Evolutionary conservation across 169 alveolate genomes (phyloP).

Genomic region (Blepharisma undulans): DNA sequence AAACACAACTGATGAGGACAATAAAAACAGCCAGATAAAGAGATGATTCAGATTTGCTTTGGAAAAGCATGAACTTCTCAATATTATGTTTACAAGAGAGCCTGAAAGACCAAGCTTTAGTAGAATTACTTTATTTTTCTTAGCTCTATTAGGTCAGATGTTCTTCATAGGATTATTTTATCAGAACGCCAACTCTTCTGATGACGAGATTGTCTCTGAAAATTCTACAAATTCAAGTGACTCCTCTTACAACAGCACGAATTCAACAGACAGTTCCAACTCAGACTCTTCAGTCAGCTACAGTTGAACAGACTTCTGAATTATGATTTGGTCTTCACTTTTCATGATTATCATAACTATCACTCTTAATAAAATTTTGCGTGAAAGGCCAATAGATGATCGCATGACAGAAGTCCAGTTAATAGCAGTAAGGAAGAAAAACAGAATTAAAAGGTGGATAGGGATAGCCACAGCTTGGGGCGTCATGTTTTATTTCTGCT

Average conservation of each 20-base stretch:
- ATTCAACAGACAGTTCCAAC: no score
- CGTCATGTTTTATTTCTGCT: background rate
- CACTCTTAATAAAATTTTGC: background rate
- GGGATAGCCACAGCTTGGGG: background rate
- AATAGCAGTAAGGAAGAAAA: background rate
- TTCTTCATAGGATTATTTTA: slow-evolving; percentile 25
- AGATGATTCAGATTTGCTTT: background rate
- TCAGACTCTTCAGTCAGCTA: no score
- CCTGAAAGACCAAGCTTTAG: background rate
- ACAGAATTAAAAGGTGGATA: background rate
- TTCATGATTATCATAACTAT: background rate
- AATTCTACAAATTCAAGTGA: no score
- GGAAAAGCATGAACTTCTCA: background rate
- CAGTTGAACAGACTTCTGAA: background rate
- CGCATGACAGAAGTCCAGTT: background rate
- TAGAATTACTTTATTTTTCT: background rate
- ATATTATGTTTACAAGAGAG: background rate
- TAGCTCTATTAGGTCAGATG: slow-evolving; percentile 9
- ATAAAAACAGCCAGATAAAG: background rate
- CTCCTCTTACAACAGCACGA: no score
- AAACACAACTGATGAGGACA: background rate
- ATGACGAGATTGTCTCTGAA: no score
- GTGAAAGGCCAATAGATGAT: background rate
- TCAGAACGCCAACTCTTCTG: no score
- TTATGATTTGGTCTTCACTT: background rate